These are phyloP conservation scores for Euphorbia pulcherrima DNA, from an alignment of 345 rosid genomes.

Conservation along the genomic window DNA sequence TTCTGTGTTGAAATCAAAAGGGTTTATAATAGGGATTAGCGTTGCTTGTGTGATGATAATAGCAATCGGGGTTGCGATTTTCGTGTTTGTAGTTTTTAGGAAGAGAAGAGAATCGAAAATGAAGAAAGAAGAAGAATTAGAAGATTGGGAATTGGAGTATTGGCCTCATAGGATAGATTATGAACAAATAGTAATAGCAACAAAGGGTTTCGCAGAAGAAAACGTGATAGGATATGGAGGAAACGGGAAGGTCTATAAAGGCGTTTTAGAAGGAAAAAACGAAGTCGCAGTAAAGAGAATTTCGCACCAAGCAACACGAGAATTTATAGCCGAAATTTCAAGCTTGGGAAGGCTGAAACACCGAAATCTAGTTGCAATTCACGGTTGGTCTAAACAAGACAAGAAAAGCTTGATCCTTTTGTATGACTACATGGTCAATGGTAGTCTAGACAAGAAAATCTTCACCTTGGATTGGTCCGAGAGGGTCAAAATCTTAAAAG, in stretches of 20 bases:
- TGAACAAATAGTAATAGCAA: conserved; percentile 27
- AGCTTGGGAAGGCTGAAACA: conserved; percentile 72
- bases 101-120: conserved; percentile 13
- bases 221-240: conserved; percentile 34
- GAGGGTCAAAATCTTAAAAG: conserved; percentile 49
- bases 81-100: background rate
- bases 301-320: conserved; percentile 58
- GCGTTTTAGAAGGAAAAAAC: conserved; percentile 49
- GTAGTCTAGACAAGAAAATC: conserved; percentile 56
- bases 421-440: conserved; percentile 37
- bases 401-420: conserved; percentile 26
- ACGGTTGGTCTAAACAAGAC: conserved; percentile 81
- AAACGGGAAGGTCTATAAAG: conserved; percentile 42
- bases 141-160: conserved; percentile 39
- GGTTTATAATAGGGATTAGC: conserved; percentile 27
- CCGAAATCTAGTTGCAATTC: conserved; percentile 51
- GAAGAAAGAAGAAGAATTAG: conserved; percentile 16
- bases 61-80: conserved; percentile 14
- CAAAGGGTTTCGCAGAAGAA: conserved; percentile 29
- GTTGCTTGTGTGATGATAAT: conserved; percentile 13
- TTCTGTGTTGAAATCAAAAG: conserved; percentile 23
- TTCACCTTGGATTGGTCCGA: conserved; percentile 45
- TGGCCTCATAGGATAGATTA: conserved; percentile 33
- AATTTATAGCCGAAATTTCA: conserved; percentile 61
- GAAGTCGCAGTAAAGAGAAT: conserved; percentile 70